Percentiles rank a stretch among this genome's conserved stretches.
Evolutionary conservation across 331 rosid genomes (phyloP).

Genomic region (Prunus yedoensis): DNA sequence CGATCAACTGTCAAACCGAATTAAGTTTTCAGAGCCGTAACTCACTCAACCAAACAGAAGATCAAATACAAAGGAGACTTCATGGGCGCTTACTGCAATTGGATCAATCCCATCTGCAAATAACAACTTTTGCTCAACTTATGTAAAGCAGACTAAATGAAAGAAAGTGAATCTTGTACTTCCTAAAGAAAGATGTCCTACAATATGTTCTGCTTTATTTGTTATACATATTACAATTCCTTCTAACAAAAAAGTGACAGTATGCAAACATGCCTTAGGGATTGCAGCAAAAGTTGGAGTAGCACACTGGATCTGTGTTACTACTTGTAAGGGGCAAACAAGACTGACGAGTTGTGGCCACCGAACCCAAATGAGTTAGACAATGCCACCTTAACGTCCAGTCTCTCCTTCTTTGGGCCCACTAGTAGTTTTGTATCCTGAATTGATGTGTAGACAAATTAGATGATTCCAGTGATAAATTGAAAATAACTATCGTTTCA

Average conservation of each 20-base stretch:
- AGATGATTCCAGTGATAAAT: constrained; percentile 16
- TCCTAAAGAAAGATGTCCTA: neutral
- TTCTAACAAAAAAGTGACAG: neutral
- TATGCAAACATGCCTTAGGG: constrained; percentile 31
- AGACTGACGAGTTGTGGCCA: constrained; percentile 95
- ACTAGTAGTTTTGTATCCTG: constrained; percentile 79
- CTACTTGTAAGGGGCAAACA: constrained; percentile 84
- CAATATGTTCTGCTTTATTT: neutral
- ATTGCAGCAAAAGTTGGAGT: constrained; percentile 27
- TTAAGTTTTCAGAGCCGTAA: constrained; percentile 10
- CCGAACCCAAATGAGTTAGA: constrained; percentile 97
- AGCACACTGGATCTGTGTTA: constrained; percentile 33
- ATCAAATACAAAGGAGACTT: constrained; percentile 30
- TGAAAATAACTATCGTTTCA: neutral
- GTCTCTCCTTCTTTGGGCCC: constrained; percentile 84
- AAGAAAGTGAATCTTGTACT: neutral
- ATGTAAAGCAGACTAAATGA: constrained; percentile 12
- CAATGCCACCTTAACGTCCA: constrained; percentile 79
- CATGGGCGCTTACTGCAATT: constrained; percentile 9
- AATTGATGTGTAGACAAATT: constrained; percentile 19
- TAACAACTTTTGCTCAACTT: constrained; percentile 24
- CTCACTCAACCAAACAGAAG: constrained; percentile 18
- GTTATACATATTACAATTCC: neutral
- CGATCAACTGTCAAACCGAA: constrained; percentile 22
- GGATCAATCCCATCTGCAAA: neutral